These are phyloP conservation scores for Aspergillus japonicus DNA, from an alignment of 2,329 filamentous ascomycete species.

Conservation along the genomic window DNA sequence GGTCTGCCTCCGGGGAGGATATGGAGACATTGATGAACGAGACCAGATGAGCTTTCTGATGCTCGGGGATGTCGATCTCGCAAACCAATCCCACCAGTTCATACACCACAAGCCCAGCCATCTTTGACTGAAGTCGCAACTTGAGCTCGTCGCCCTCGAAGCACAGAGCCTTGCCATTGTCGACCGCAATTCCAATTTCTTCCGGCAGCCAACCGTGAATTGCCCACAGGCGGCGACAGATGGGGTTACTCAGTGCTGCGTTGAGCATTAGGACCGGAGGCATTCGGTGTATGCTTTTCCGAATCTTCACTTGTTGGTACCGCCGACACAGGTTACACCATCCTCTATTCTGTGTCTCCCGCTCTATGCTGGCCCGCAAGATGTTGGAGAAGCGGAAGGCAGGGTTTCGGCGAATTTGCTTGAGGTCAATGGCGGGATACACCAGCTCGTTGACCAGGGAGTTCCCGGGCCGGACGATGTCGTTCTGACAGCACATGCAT, in stretches of 20 bases:
- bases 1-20: slow-evolving; percentile 46
- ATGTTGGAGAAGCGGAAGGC: slow-evolving; percentile 75
- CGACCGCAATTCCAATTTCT: slow-evolving; percentile 88
- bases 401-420: slow-evolving; percentile 52
- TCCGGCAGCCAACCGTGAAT: slow-evolving; percentile 88
- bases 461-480: slow-evolving; percentile 75
- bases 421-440: slow-evolving; percentile 63
- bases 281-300: slow-evolving; percentile 78
- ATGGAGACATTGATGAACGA: slow-evolving; percentile 78
- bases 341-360: slow-evolving; percentile 82
- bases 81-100: slow-evolving; percentile 86
- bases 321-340: slow-evolving; percentile 91
- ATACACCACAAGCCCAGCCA: slow-evolving; percentile 81
- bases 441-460: slow-evolving; percentile 82
- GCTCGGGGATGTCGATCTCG: slow-evolving; percentile 81
- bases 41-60: slow-evolving; percentile 86
- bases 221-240: slow-evolving; percentile 75
- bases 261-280: slow-evolving; percentile 89
- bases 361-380: slow-evolving; percentile 87
- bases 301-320: slow-evolving; percentile 82
- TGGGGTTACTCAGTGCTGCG: slow-evolving; percentile 67
- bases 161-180: slow-evolving; percentile 89
- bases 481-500: slow-evolving; percentile 83
- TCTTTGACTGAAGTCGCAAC: slow-evolving; percentile 73
- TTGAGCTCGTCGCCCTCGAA: slow-evolving; percentile 90